A percentile compares a stretch with the other conserved stretches of the same genome.
phyloP scores from a whole-genome alignment of 495 filamentous ascomycete genomes.

The Neurospora sp. region DNA sequence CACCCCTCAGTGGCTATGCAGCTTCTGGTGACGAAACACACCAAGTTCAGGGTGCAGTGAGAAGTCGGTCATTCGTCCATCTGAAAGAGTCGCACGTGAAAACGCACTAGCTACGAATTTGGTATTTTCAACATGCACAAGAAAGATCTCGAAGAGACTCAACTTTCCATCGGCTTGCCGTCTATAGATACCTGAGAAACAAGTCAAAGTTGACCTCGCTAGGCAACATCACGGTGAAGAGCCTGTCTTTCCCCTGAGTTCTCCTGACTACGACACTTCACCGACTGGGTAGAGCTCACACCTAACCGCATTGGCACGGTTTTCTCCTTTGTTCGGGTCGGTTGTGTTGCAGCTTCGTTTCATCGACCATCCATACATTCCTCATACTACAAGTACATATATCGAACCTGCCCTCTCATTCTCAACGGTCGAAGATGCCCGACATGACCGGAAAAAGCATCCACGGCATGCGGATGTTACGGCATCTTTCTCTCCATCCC shows the following conservation, averaged over 20 bases:
- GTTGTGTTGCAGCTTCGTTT: constrained; percentile 22
- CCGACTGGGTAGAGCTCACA: neutral
- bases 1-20: neutral
- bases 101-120: neutral
- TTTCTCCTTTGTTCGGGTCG: neutral
- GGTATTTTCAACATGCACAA: neutral
- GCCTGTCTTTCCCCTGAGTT: neutral
- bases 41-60: neutral
- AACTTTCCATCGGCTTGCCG: neutral
- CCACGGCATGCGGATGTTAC: neutral
- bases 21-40: neutral
- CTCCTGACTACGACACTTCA: neutral
- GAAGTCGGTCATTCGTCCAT: neutral
- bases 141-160: neutral
- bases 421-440: neutral
- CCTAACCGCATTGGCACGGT: neutral
- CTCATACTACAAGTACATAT: neutral
- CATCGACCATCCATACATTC: constrained; percentile 11
- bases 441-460: neutral
- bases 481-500: neutral
- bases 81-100: neutral
- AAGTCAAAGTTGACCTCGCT: neutral
- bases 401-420: neutral
- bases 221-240: neutral
- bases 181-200: neutral